A percentile compares a stretch with the other conserved stretches of the same genome.
Conservation (phyloP, 2,329 filamentous ascomycete species). For the Colletotrichum noveboracense region DNA sequence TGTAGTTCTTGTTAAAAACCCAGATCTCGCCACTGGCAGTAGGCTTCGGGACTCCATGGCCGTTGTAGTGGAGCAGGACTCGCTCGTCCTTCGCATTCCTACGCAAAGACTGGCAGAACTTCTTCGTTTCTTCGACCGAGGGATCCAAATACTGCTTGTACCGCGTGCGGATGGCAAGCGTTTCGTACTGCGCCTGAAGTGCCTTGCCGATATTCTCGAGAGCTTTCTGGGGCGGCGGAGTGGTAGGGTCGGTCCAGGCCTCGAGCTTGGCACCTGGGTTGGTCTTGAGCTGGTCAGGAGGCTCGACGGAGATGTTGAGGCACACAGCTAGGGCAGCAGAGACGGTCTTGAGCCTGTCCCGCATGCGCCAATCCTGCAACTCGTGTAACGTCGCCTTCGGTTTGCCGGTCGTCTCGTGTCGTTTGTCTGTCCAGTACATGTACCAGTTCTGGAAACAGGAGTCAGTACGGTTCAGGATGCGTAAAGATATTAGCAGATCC, state of each 20-base stretch:
- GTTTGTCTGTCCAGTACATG: slow-evolving; percentile 99
- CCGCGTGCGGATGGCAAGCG: slow-evolving; percentile 89
- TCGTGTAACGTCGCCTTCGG: slow-evolving; percentile 71
- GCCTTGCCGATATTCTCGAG: slow-evolving; percentile 95
- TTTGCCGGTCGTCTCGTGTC: slow-evolving; percentile 92
- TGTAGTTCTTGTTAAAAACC: slow-evolving; percentile 99
- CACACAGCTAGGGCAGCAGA: slow-evolving; percentile 94
- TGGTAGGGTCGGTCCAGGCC: slow-evolving; percentile 94
- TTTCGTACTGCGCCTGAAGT: slow-evolving; percentile 96
- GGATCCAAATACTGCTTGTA: slow-evolving; percentile 98
- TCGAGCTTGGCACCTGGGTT: slow-evolving; percentile 92
- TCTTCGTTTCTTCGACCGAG: slow-evolving; percentile 96
- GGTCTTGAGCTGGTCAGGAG: slow-evolving; percentile 95
- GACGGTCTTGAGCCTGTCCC: slow-evolving; percentile 94
- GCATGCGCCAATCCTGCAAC: slow-evolving; percentile 96
- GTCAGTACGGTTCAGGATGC: slow-evolving; percentile 17
- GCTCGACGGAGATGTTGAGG: slow-evolving; percentile 96
- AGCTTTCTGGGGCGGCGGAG: slow-evolving; percentile 80
- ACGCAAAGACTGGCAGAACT: slow-evolving; percentile 89
- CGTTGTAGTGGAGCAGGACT: slow-evolving; percentile 98
- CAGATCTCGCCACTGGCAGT: slow-evolving; percentile 97
- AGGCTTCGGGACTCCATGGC: slow-evolving; percentile 94
- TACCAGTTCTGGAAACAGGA: slow-evolving; percentile 80
- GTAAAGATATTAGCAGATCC: not conserved
- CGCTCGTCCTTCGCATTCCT: slow-evolving; percentile 95